Evolutionary conservation across 768 basidiomycete species (phyloP).

Genomic region (Suillus decipiens): DNA sequence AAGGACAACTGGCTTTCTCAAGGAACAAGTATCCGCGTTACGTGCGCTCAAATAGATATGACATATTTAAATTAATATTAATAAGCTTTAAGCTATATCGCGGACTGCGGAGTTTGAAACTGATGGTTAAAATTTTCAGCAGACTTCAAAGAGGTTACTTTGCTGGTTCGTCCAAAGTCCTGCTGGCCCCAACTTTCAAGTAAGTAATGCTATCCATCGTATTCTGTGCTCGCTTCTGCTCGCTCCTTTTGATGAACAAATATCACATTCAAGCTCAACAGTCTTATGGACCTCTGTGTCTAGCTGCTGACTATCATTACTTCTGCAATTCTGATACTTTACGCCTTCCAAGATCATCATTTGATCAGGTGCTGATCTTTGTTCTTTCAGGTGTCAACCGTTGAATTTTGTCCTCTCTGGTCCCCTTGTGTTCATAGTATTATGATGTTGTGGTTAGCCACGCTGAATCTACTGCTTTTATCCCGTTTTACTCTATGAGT

Average conservation of each 20-base stretch:
- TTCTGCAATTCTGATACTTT: constrained; percentile 46
- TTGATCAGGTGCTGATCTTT: not conserved
- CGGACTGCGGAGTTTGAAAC: not conserved
- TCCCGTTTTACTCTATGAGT: not conserved
- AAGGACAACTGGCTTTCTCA: too few species aligned
- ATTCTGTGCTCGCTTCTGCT: not conserved
- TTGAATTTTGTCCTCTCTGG: not conserved
- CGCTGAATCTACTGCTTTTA: not conserved
- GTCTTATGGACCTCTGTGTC: constrained; percentile 41
- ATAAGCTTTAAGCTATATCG: not conserved
- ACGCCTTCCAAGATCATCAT: not conserved
- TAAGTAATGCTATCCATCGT: not conserved
- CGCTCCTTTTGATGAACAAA: constrained; percentile 37
- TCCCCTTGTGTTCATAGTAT: not conserved
- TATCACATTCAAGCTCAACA: constrained; percentile 52
- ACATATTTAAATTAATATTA: too few species aligned
- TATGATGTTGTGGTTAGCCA: not conserved
- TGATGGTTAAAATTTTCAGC: not conserved
- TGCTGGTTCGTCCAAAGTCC: not conserved
- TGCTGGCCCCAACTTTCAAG: not conserved
- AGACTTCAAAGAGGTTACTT: not conserved
- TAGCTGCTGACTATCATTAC: constrained; percentile 41
- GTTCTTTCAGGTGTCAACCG: constrained; percentile 4
- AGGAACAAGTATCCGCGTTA: too few species aligned
- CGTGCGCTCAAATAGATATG: too few species aligned